These are phyloP conservation scores for Ceriops decandra DNA, from an alignment of 345 rosid genomes.

Conservation along the genomic window DNA sequence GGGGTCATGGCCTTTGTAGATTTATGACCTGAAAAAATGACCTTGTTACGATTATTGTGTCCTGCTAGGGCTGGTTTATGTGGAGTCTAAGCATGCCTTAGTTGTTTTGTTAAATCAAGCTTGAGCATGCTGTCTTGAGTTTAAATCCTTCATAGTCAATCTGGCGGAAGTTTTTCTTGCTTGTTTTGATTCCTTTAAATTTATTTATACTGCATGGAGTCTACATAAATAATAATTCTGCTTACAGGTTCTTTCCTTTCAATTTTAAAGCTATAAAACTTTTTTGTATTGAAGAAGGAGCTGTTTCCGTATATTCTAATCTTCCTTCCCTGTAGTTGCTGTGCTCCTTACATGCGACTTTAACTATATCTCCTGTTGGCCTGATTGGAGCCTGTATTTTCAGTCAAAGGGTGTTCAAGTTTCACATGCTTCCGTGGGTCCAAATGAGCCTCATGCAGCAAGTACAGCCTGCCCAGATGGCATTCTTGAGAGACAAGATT, in stretches of 20 bases:
- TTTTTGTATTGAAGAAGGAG: background rate
- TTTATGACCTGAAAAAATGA: background rate
- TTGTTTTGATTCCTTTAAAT: background rate
- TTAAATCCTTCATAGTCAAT: background rate
- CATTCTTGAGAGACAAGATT: constrained; percentile 63
- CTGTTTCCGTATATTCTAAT: background rate
- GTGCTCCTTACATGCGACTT: background rate
- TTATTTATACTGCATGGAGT: background rate
- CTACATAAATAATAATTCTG: too few relatives aligned
- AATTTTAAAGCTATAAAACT: too few relatives aligned
- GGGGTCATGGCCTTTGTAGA: too few relatives aligned
- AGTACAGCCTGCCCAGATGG: constrained; percentile 84
- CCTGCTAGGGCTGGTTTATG: too few relatives aligned
- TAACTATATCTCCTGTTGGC: background rate
- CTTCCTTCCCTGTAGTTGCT: background rate
- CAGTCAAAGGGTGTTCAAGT: constrained; percentile 45
- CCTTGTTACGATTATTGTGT: background rate
- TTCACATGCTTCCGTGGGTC: constrained; percentile 78
- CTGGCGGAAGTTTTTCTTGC: background rate
- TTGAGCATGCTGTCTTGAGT: background rate
- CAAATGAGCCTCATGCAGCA: constrained; percentile 96
- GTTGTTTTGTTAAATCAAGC: background rate
- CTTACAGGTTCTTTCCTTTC: too few relatives aligned
- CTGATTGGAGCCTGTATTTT: constrained; percentile 14
- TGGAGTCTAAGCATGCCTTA: background rate